Percentiles rank a stretch among this genome's conserved stretches.
phyloP scores from a whole-genome alignment of 2,329 filamentous ascomycete genomes.

The Falciphora oryzae region DNA sequence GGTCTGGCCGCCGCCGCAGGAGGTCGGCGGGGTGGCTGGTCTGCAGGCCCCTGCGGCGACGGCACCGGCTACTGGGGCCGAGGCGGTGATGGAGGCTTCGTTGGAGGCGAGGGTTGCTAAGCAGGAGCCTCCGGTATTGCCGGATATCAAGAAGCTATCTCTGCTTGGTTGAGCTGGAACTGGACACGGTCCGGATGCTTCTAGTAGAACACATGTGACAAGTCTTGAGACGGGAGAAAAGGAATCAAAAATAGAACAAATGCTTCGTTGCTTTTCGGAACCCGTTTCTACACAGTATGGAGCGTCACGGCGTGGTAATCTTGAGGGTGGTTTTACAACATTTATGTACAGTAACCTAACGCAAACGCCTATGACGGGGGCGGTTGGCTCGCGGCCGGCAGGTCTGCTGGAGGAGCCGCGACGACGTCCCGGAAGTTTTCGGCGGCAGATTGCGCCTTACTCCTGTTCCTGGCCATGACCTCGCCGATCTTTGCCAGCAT shows the following conservation, averaged over 20 bases:
- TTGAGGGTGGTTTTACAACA: background rate
- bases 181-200: background rate
- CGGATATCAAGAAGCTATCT: slow-evolving; percentile 40
- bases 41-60: slow-evolving; percentile 19
- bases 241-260: background rate
- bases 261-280: background rate
- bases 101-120: slow-evolving; percentile 37
- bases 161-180: slow-evolving; percentile 35
- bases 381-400: background rate
- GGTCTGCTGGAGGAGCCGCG: background rate
- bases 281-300: background rate
- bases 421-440: background rate
- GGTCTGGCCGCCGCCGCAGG: slow-evolving; percentile 43
- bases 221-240: too few species aligned
- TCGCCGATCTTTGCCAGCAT: slow-evolving; percentile 59
- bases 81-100: slow-evolving; percentile 47
- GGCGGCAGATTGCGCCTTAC: slow-evolving; percentile 13
- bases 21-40: background rate
- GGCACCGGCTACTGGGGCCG: slow-evolving; percentile 13
- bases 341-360: background rate
- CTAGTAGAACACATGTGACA: background rate
- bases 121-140: slow-evolving; percentile 43
- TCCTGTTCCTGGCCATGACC: slow-evolving; percentile 52
- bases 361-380: background rate
- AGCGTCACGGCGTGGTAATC: background rate